Evolutionary conservation across 306 rosid species (phyloP).

Genomic region (Cicer chorassanicum): DNA sequence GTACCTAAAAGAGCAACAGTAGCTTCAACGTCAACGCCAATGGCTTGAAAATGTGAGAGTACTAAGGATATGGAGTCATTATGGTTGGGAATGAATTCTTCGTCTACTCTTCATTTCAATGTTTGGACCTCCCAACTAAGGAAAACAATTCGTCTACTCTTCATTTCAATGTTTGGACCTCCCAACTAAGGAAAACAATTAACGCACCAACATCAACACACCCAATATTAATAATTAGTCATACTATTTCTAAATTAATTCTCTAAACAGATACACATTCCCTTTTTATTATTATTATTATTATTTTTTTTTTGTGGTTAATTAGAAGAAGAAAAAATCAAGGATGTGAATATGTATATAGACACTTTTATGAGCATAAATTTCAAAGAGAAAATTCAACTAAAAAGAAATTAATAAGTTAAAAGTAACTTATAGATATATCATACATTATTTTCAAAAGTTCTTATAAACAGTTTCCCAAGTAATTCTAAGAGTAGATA

Average conservation of each 20-base stretch:
- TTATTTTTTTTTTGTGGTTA: no score
- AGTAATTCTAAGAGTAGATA: no score
- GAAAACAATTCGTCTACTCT: slow-evolving; percentile 89
- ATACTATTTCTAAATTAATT: neutral
- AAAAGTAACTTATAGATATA: no score
- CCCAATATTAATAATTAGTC: neutral
- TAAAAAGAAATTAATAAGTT: no score
- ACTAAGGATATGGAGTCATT: slow-evolving; percentile 68
- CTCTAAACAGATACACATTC: no score
- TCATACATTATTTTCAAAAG: no score
- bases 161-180: slow-evolving; percentile 77
- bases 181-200: slow-evolving; percentile 55
- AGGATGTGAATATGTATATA: no score
- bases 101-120: slow-evolving; percentile 55
- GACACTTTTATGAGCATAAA: neutral
- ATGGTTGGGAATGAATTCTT: slow-evolving; percentile 71
- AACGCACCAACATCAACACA: neutral
- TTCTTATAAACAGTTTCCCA: no score
- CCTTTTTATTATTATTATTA: no score
- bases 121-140: slow-evolving; percentile 81
- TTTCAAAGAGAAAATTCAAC: no score
- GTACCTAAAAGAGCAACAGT: slow-evolving; percentile 81
- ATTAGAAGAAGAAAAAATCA: no score
- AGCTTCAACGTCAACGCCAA: slow-evolving; percentile 77
- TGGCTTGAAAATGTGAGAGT: slow-evolving; percentile 71